Evolutionary conservation across 306 rosid genomes (phyloP), one percentile per base, ranked within the genome.

Genomic region (Astragalus membranaceus): DNA sequence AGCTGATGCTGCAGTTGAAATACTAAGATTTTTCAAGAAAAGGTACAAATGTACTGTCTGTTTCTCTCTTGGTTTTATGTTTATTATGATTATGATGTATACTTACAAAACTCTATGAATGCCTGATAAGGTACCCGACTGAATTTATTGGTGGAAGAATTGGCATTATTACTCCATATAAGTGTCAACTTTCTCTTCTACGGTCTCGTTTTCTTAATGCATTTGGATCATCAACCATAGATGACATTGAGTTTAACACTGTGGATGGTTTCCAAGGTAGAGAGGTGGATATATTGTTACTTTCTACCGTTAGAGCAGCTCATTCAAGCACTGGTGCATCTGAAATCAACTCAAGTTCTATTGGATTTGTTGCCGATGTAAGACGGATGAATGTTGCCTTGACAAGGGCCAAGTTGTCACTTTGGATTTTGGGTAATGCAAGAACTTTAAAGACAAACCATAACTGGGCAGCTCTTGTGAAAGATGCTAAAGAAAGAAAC

Each of bases 201-300:
- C 88, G 92, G 35, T 90, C 98, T 75, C 89, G 92, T 49, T 81
- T 90, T 84, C 77, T 82, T 36, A 83, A 75, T 61, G 86, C 86
- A 54, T 93, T 93, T 78, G 98, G 97, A 79, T 73, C 96, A 70
- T 90, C 88, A 8, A 74, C 70, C 46, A 63, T 78, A 57, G 82
- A 75, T 4, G 87, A 80, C 41, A 84, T 93, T 64, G 97, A 93
- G 78, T 85, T 93, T 67, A 93, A 93, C 77, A 93, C 97, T 0
- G 96, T 93, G 70, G 98, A 93, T 81, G 98, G 98, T 78, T 93
- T 90, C 79, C 98, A 93, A 87, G 98, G 98, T 46, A 90, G 98
- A 72, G 98, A 93, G 81, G 94, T 93, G 75, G 98, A 93, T 84
- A 85, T 93, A 48, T 78, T 93, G 68, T 72, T 93, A 76, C 94